phyloP scores from a whole-genome alignment of 1,284 basidiomycete genomes.

The Cystobasidium slooffiae region DNA sequence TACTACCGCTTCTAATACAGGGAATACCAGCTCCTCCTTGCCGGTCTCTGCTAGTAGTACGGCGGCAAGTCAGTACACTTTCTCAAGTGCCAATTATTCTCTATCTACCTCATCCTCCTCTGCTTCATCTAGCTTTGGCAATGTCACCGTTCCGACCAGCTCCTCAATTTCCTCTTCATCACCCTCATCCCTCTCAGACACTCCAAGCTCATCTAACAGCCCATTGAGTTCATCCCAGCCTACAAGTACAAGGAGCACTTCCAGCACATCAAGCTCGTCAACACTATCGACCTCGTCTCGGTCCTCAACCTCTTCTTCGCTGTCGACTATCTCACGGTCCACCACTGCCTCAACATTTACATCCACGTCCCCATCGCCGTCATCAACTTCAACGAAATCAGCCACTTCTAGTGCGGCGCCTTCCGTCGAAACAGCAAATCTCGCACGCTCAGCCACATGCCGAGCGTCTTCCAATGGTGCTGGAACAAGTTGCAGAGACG shows the following conservation, averaged over 20 bases:
- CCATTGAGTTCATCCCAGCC: background rate
- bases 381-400: slow-evolving; percentile 7
- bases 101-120: background rate
- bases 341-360: background rate
- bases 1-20: too few relatives aligned
- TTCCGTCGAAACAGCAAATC: slow-evolving; percentile 46
- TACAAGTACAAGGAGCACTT: background rate
- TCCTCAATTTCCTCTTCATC: background rate
- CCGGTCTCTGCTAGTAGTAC: too few relatives aligned
- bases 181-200: background rate
- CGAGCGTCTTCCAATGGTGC: slow-evolving; percentile 37
- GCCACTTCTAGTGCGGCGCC: slow-evolving; percentile 26
- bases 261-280: slow-evolving; percentile 10
- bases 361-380: slow-evolving; percentile 2
- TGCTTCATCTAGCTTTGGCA: background rate
- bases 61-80: too few relatives aligned
- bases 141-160: background rate
- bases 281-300: background rate
- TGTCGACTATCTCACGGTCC: background rate
- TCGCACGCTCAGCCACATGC: slow-evolving; percentile 22
- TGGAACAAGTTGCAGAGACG: slow-evolving; percentile 38
- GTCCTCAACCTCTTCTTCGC: background rate
- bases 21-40: too few relatives aligned
- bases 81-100: too few relatives aligned
- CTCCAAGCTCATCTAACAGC: background rate